These are phyloP conservation scores for Stephanodiscus minutulus DNA, from an alignment of 108 stramenopile genomes.

Conservation along the genomic window DNA sequence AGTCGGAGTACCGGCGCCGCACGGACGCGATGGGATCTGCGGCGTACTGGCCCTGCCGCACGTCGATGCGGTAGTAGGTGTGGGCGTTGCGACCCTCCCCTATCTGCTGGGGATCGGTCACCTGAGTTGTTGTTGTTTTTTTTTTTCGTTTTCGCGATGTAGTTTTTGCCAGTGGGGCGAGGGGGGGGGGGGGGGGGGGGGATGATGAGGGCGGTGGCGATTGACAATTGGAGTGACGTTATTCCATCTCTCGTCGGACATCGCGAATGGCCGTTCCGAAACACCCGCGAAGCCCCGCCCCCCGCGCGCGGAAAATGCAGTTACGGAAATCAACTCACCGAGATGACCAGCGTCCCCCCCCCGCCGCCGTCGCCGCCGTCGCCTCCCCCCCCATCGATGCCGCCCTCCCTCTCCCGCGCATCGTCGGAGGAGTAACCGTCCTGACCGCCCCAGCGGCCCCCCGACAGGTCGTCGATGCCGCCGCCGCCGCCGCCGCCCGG, in stretches of 20 bases:
- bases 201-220: too few species aligned
- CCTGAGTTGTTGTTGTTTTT: conserved; percentile 17
- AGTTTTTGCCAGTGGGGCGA: too few species aligned
- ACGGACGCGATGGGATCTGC: conserved; percentile 58
- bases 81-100: conserved; percentile 66
- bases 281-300: too few species aligned
- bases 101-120: conserved; percentile 65
- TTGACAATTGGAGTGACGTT: too few species aligned
- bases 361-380: not conserved
- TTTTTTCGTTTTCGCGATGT: not conserved
- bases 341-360: not conserved
- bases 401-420: not conserved
- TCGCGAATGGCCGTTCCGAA: too few species aligned
- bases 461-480: not conserved
- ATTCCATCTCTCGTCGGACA: too few species aligned
- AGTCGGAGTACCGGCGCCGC: conserved; percentile 90
- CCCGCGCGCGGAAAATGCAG: too few species aligned
- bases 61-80: conserved; percentile 68
- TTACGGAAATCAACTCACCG: too few species aligned
- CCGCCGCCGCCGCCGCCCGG: not conserved
- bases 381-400: not conserved
- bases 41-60: conserved; percentile 33
- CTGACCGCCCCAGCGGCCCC: not conserved
- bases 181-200: too few species aligned
- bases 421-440: not conserved